phyloP scores from a whole-genome alignment of 1,284 basidiomycete genomes.

The Sporisorium iseilematis-ciliati region DNA sequence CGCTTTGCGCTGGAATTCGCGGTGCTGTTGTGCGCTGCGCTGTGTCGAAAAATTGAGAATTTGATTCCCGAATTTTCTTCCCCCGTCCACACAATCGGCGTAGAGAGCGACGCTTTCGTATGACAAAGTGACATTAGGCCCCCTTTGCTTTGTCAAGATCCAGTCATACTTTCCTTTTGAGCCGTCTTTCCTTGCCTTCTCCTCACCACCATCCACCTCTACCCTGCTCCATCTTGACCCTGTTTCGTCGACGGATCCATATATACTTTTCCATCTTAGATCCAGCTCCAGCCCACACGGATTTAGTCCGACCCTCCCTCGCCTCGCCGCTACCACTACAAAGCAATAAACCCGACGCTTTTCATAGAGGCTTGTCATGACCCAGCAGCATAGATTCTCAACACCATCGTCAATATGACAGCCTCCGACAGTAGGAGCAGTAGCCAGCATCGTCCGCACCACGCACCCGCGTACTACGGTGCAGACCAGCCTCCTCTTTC shows the following conservation, averaged over 20 bases:
- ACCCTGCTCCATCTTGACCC: neutral
- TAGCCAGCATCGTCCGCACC: slow-evolving; percentile 38
- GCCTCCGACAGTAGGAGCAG: slow-evolving; percentile 25
- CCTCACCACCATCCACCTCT: too few relatives aligned
- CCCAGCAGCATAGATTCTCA: slow-evolving; percentile 3
- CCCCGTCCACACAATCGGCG: too few relatives aligned
- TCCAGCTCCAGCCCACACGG: neutral
- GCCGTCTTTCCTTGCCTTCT: too few relatives aligned
- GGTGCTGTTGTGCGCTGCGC: too few relatives aligned
- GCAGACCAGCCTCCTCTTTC: slow-evolving; percentile 32
- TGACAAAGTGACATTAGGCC: too few relatives aligned
- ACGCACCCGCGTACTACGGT: slow-evolving; percentile 38
- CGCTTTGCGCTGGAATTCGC: neutral
- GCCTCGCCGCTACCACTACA: neutral
- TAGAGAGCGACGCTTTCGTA: too few relatives aligned
- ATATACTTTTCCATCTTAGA: slow-evolving; percentile 1
- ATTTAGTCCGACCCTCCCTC: too few relatives aligned
- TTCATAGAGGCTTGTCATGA: slow-evolving; percentile 22
- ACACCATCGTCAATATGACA: slow-evolving; percentile 19
- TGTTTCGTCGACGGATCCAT: slow-evolving; percentile 4
- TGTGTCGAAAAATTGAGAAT: too few relatives aligned
- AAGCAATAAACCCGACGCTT: neutral
- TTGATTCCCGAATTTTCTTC: too few relatives aligned
- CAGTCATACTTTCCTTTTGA: too few relatives aligned
- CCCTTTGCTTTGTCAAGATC: too few relatives aligned